Conservation (phyloP, 495 filamentous ascomycete genomes). For the Podospora australis region DNA sequence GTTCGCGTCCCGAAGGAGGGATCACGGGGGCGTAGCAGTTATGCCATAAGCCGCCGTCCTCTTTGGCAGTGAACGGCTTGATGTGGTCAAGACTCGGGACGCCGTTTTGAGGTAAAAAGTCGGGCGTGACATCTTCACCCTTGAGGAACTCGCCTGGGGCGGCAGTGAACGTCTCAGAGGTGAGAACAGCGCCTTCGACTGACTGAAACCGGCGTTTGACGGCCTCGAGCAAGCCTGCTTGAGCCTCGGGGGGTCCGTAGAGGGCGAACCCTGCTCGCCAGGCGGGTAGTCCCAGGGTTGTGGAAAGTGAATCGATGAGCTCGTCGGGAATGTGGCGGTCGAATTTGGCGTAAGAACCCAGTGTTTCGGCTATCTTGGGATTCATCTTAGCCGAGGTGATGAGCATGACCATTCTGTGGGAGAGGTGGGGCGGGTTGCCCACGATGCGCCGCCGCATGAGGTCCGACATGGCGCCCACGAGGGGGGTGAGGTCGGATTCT, state of each 20-base stretch:
- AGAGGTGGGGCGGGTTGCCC: slow-evolving; percentile 47
- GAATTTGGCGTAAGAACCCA: background rate
- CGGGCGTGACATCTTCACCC: background rate
- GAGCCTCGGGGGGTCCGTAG: background rate
- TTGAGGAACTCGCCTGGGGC: background rate
- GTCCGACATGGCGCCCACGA: slow-evolving; percentile 49
- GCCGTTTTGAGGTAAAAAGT: background rate
- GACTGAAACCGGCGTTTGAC: background rate
- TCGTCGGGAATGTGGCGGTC: background rate
- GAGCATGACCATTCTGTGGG: slow-evolving; percentile 42
- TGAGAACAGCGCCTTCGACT: background rate
- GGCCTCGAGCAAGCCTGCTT: background rate
- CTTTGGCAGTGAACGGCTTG: background rate
- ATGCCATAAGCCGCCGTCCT: background rate
- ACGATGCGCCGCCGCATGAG: slow-evolving; percentile 42
- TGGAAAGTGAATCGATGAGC: background rate
- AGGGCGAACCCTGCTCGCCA: background rate
- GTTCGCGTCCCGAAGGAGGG: background rate
- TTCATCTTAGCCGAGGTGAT: slow-evolving; percentile 35
- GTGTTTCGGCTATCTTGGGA: slow-evolving; percentile 18
- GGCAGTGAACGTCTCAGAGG: background rate
- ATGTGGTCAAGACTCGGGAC: background rate
- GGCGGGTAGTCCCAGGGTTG: background rate
- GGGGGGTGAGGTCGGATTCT: slow-evolving; percentile 45
- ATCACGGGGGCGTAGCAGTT: background rate